Evolutionary conservation across 306 rosid genomes (phyloP).

Genomic region (Prunus fruticosa): DNA sequence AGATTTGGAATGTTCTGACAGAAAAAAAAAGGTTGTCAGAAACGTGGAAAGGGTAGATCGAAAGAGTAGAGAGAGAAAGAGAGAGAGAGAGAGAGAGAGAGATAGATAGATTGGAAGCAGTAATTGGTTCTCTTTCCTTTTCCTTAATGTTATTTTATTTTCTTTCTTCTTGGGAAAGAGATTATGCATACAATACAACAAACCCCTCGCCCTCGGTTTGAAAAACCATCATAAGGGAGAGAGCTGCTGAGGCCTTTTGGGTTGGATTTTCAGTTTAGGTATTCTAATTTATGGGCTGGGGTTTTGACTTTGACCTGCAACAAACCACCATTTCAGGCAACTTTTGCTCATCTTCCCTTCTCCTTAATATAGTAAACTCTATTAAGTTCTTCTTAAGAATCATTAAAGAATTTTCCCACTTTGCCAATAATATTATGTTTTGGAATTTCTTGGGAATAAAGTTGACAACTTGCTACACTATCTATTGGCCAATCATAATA

Average conservation of each 20-base stretch:
- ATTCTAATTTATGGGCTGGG: conserved; percentile 56
- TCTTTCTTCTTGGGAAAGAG: conserved; percentile 38
- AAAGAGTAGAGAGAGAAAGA: background rate
- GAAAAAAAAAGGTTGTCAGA: conserved; percentile 24
- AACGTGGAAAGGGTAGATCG: conserved; percentile 17
- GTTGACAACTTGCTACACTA: conserved; percentile 3
- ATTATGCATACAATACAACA: conserved; percentile 24
- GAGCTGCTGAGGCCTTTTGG: conserved; percentile 41
- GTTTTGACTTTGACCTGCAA: conserved; percentile 77
- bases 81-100: conserved; percentile 29
- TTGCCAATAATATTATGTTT: background rate
- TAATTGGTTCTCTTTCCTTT: conserved; percentile 29
- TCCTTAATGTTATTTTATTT: conserved; percentile 1
- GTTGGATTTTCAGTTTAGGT: conserved; percentile 46
- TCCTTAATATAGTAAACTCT: conserved; percentile 38
- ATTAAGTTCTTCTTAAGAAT: background rate
- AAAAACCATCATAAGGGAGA: conserved; percentile 9
- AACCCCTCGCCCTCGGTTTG: conserved; percentile 54
- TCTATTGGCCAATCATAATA: background rate
- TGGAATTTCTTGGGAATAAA: conserved; percentile 17
- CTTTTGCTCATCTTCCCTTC: conserved; percentile 46
- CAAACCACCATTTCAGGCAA: conserved; percentile 75
- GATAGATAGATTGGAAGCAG: conserved; percentile 28
- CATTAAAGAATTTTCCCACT: conserved; percentile 1
- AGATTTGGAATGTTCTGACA: conserved; percentile 39